These are phyloP conservation scores for Arthromyces matolae DNA, from an alignment of 768 basidiomycete genomes.

Conservation along the genomic window DNA sequence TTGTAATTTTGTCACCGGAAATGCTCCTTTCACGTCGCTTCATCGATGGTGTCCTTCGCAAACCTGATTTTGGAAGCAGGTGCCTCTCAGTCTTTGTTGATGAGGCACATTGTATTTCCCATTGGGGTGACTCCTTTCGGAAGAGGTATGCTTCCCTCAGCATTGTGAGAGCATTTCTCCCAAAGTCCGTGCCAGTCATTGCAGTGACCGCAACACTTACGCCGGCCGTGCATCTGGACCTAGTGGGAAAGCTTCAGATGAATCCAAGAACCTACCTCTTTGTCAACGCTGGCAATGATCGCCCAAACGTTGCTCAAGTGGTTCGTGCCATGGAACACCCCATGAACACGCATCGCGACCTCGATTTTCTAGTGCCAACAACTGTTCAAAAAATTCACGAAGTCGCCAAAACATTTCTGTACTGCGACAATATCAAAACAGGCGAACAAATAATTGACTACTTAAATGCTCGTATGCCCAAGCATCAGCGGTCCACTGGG, in stretches of 20 bases:
- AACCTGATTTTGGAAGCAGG: slow-evolving; percentile 15
- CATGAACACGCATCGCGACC: slow-evolving; percentile 28
- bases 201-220: slow-evolving; percentile 33
- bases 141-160: slow-evolving; percentile 28
- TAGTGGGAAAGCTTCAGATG: slow-evolving; percentile 26
- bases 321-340: slow-evolving; percentile 31
- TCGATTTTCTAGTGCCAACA: slow-evolving; percentile 28
- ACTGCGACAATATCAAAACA: slow-evolving; percentile 24
- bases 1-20: slow-evolving; percentile 33
- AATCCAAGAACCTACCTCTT: slow-evolving; percentile 9
- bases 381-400: background rate
- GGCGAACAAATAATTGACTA: slow-evolving; percentile 24
- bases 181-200: slow-evolving; percentile 24
- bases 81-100: slow-evolving; percentile 29
- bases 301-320: slow-evolving; percentile 29
- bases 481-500: background rate
- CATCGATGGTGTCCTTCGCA: slow-evolving; percentile 22
- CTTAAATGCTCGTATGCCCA: slow-evolving; percentile 10
- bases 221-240: slow-evolving; percentile 20
- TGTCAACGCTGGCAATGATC: slow-evolving; percentile 30
- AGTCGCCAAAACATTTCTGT: slow-evolving; percentile 28
- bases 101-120: slow-evolving; percentile 35
- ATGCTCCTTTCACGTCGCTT: slow-evolving; percentile 27
- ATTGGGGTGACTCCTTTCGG: slow-evolving; percentile 34
- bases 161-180: slow-evolving; percentile 26